These are phyloP conservation scores for Niveomyces coronatus DNA, from an alignment of 2,329 filamentous ascomycete species.

Conservation along the genomic window DNA sequence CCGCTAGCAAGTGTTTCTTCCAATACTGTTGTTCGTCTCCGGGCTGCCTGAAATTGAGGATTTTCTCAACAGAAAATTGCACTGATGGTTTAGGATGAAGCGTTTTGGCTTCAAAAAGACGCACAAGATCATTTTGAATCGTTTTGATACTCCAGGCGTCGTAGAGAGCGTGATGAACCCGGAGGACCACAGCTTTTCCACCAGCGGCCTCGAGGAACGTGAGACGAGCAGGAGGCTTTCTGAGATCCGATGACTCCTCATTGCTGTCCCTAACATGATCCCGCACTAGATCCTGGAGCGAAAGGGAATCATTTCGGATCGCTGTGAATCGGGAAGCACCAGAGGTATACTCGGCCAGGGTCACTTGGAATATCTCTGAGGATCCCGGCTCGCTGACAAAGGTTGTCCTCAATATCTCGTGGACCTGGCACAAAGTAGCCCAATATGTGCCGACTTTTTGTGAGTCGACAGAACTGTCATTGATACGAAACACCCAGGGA, in stretches of 20 bases:
- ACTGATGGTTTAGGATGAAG: too few species aligned
- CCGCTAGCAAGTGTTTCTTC: neutral
- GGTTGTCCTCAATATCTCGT: conserved; percentile 11
- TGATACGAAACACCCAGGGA: conserved; percentile 16
- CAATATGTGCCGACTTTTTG: conserved; percentile 6
- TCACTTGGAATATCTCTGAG: conserved; percentile 10
- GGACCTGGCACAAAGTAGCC: conserved; percentile 8
- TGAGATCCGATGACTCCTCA: conserved; percentile 11
- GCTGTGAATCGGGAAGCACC: too few species aligned
- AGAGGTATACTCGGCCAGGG: conserved; percentile 5
- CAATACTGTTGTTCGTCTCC: conserved; percentile 1
- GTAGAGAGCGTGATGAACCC: conserved; percentile 16
- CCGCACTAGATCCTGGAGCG: conserved; percentile 2
- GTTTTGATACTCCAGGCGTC: conserved; percentile 19
- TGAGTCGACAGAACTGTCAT: conserved; percentile 10
- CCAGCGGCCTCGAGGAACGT: conserved; percentile 13
- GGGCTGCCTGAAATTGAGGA: too few species aligned
- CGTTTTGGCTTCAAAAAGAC: conserved; percentile 3
- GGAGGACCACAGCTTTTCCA: conserved; percentile 15
- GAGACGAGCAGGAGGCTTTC: conserved; percentile 12
- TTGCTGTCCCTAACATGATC: conserved; percentile 11
- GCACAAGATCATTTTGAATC: conserved; percentile 13
- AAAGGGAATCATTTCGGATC: too few species aligned
- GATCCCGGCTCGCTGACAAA: conserved; percentile 4
- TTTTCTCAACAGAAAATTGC: too few species aligned